Evolutionary conservation across 2,329 filamentous ascomycete genomes (phyloP).

Genomic region (Coniella lustricola): DNA sequence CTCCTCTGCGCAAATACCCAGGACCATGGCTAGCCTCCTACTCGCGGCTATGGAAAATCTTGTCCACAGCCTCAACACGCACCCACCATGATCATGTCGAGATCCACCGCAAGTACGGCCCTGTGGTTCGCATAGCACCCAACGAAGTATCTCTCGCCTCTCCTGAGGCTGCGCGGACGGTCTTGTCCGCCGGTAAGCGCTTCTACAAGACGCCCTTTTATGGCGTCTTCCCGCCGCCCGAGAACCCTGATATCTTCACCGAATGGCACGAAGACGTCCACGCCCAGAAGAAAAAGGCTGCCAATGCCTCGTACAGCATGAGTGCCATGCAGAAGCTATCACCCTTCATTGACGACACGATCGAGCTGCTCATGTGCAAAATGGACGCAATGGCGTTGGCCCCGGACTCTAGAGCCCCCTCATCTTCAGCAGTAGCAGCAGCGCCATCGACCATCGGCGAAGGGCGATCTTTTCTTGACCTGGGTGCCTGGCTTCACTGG

Average conservation of each 20-base stretch:
- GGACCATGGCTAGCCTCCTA: slow-evolving; percentile 28
- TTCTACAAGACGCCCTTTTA: slow-evolving; percentile 49
- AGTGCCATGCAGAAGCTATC: slow-evolving; percentile 44
- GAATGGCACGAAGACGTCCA: slow-evolving; percentile 48
- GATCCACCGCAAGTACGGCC: slow-evolving; percentile 39
- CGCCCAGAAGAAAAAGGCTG: slow-evolving; percentile 47
- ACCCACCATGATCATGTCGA: slow-evolving; percentile 37
- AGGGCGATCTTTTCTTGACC: slow-evolving; percentile 29
- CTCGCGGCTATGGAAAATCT: slow-evolving; percentile 35
- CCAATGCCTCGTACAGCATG: slow-evolving; percentile 46
- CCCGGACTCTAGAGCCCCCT: no score
- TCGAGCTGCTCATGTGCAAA: slow-evolving; percentile 37
- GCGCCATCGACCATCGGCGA: slow-evolving; percentile 11
- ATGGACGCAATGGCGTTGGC: slow-evolving; percentile 30
- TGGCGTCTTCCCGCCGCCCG: slow-evolving; percentile 46
- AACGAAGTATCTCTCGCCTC: slow-evolving; percentile 41
- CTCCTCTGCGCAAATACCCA: slow-evolving; percentile 29
- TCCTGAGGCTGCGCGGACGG: slow-evolving; percentile 35
- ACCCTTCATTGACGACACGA: slow-evolving; percentile 45
- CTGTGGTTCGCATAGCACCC: slow-evolving; percentile 42
- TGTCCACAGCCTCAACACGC: slow-evolving; percentile 30
- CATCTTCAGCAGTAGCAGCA: no score
- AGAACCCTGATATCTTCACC: slow-evolving; percentile 53
- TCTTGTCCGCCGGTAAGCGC: slow-evolving; percentile 42
- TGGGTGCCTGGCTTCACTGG: slow-evolving; percentile 40